These are phyloP conservation scores for Sesbania bispinosa DNA, from an alignment of 306 rosid genomes.

Conservation along the genomic window DNA sequence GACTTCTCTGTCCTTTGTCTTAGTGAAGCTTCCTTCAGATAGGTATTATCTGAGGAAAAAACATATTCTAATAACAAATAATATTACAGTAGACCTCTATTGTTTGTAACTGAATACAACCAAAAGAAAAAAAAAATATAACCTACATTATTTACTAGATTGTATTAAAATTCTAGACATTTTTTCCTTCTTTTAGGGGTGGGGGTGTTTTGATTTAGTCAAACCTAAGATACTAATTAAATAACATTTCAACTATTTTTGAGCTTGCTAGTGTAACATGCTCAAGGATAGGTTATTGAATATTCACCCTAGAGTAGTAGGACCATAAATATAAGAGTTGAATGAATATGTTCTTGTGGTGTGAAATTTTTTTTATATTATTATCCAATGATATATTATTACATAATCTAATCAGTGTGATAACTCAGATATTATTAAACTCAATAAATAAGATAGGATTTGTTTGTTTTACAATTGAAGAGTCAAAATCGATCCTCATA, in stretches of 20 bases:
- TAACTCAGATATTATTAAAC: too few relatives aligned
- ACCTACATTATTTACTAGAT: not conserved
- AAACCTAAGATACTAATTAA: not conserved
- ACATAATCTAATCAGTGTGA: too few relatives aligned
- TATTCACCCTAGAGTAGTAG: too few relatives aligned
- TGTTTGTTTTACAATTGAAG: too few relatives aligned
- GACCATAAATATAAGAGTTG: too few relatives aligned
- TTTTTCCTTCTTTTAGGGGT: not conserved
- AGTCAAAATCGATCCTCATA: too few relatives aligned
- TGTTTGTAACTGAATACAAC: not conserved
- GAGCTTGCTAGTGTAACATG: not conserved
- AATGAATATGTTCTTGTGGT: too few relatives aligned
- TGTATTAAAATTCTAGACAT: not conserved
- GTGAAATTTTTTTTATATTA: too few relatives aligned
- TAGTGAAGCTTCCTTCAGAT: slow-evolving; percentile 22
- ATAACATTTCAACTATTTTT: not conserved
- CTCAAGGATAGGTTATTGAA: not conserved
- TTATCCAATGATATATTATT: too few relatives aligned
- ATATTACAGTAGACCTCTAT: not conserved
- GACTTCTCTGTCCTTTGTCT: slow-evolving; percentile 26
- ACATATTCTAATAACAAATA: not conserved
- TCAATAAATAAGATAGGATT: too few relatives aligned
- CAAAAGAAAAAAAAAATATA: too few relatives aligned
- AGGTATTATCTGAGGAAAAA: not conserved
- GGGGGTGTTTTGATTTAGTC: slow-evolving; percentile 11